phyloP scores from a whole-genome alignment of 2,329 filamentous ascomycete species.

The Colletotrichum euphorbiae region DNA sequence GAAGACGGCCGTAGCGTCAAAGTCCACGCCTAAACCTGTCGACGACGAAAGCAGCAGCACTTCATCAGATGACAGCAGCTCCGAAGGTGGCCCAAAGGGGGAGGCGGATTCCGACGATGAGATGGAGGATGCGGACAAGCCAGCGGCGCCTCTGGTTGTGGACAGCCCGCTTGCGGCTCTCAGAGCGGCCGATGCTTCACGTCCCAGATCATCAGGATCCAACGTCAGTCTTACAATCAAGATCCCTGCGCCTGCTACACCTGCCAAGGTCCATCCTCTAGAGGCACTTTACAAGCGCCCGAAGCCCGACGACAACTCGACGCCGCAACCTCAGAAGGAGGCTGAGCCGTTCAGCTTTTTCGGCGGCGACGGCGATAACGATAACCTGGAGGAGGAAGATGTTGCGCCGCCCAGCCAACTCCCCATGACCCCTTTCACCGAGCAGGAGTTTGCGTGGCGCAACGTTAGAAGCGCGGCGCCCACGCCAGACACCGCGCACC shows the following conservation, averaged over 20 bases:
- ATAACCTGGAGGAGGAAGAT: slow-evolving; percentile 50
- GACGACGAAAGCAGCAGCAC: slow-evolving; percentile 44
- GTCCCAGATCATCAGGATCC: slow-evolving; percentile 64
- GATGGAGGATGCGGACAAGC: slow-evolving; percentile 37
- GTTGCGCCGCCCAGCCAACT: slow-evolving; percentile 47
- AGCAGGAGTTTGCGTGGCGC: slow-evolving; percentile 80
- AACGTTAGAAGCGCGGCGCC: slow-evolving; percentile 88
- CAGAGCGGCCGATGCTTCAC: slow-evolving; percentile 49
- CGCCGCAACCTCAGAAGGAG: slow-evolving; percentile 7
- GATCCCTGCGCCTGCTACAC: slow-evolving; percentile 61
- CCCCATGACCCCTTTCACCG: slow-evolving; percentile 87
- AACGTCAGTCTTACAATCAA: slow-evolving; percentile 65
- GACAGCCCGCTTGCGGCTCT: slow-evolving; percentile 36
- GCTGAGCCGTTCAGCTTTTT: slow-evolving; percentile 75
- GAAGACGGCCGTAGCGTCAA: slow-evolving; percentile 17
- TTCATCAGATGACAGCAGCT: slow-evolving; percentile 42
- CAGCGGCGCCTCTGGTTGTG: not conserved
- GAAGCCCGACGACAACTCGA: slow-evolving; percentile 55
- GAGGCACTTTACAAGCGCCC: slow-evolving; percentile 91
- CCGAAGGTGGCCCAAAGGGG: slow-evolving; percentile 31
- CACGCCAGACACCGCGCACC: slow-evolving; percentile 91
- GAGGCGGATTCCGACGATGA: slow-evolving; percentile 45
- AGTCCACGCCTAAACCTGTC: slow-evolving; percentile 37
- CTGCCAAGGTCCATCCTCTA: slow-evolving; percentile 79
- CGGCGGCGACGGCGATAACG: slow-evolving; percentile 62